Evolutionary conservation across 2,329 filamentous ascomycete genomes (phyloP), one percentile per base, ranked within the genome.

Genomic region (Botryotinia narcissicola): DNA sequence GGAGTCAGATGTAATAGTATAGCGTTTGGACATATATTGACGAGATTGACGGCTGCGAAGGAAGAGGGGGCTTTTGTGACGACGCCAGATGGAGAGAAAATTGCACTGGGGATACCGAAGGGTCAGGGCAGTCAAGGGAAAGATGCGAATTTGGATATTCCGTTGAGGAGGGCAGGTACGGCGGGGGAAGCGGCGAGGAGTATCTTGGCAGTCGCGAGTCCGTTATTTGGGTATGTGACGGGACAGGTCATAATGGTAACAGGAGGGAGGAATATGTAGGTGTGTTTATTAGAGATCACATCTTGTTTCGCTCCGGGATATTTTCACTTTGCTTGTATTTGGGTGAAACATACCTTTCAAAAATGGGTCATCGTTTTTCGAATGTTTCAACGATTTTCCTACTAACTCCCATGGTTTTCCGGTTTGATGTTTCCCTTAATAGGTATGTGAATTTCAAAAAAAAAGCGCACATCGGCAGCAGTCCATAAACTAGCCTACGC

Each of bases 241-340:
- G 94, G 94, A 0, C 93, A 97, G 87, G 95, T 93, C 0, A 92
- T 97, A 77, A 93, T 91, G 84, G 93, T 96, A 70, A 96, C 93
- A 8, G 94, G 93, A 22, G 93, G 94, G 3, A 85, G 88, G 73
- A 89, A 89, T 76, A 89, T 89, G 85, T 90, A 79, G 72, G 22
- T 59, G 32, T 18, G 0, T 57, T 9, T 29, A 32, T 14, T 57
- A 35, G 4, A 57, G 5, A 42, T 18, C 0, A 14, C 6, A 1
- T 0, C 9, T 57, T 35, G 8, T 66, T 35, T 25, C 25, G 22
- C 14, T 6, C 12, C 14, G 0, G 35, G 35, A 22, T 18, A 37
- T n/a, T 0, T 1, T 25, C 5, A 4, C 12, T 18, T 8, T n/a
- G 7, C 12, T 18, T 1, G 7, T 54, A 6, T 18, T 54, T 54